Base-by-base conservation (phyloP, 202 grass and related monocot genomes). In the Alloteropsis angusta region DNA sequence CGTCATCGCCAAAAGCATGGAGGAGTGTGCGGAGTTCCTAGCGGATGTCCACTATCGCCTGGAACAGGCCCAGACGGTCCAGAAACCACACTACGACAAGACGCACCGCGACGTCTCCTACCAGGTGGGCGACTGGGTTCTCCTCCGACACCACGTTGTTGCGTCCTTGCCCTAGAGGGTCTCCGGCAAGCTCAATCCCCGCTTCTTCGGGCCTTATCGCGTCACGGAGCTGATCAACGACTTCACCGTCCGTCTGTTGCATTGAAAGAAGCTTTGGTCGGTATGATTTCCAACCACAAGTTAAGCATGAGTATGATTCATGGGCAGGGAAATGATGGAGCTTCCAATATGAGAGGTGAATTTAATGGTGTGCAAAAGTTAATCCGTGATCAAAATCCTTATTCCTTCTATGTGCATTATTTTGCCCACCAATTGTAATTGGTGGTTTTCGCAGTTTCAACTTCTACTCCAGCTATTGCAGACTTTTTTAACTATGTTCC, bases 81-180 rank as follows among this genome's bases (percentile, higher is more conserved):
- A 60, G 4, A 60, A 60, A 4, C 3, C 0, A 0, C 11, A 59
- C 11, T 26, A 59, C 4, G 56, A 60, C 58, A 1, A 34, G 26
- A 0, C 0, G 0, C 58, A 60, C 7, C 58, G 58, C 1, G 0
- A 17, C 0, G 58, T 60, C 0, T 0, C 12, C 0, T 60, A 34
- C 0, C 1, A 0, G 1, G 58, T 60, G 14, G 58, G 28, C 14
- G 58, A 35, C 5, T 60, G 26, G 26, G 58, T 2, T 0, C 5
- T 6, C 0, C 58, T 60, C 0, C 14, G 26, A 13, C 1, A 5
- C 58, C 0, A 4, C 4, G 0, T 0, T 28, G 0, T 60, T 28
- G 0, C 11, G n/a, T n/a, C n/a, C n/a, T n/a, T 60, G 0, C 56
- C 55, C 3, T 1, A 34, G 13, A 28, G 1, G 0, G 0, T 5